Evolutionary conservation across 805 yeast genomes (phyloP).

Genomic region (Nakazawaea pomicola): DNA sequence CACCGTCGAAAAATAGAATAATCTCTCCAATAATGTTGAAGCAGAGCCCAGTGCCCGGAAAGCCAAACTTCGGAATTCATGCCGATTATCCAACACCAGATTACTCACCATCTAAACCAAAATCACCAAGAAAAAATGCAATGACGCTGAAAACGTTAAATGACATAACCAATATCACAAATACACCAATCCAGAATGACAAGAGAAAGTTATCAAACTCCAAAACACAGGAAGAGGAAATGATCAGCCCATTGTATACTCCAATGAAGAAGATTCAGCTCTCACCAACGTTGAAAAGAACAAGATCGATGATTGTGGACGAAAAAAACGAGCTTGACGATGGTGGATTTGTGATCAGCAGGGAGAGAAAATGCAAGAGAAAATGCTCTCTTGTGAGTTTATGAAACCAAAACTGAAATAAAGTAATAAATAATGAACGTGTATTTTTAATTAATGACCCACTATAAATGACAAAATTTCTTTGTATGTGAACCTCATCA

Average conservation of each 20-base stretch:
- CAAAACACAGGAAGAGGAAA: neutral
- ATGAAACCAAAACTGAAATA: too few relatives aligned
- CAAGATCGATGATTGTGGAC: neutral
- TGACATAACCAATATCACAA: conserved; percentile 20
- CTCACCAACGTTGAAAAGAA: conserved; percentile 8
- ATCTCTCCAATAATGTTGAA: neutral
- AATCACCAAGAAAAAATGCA: conserved; percentile 6
- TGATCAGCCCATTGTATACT: conserved; percentile 3
- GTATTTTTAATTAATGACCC: too few relatives aligned
- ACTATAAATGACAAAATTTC: too few relatives aligned
- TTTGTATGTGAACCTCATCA: too few relatives aligned
- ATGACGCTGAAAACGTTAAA: conserved; percentile 4
- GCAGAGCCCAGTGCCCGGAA: neutral
- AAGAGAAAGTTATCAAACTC: neutral
- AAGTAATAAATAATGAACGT: too few relatives aligned
- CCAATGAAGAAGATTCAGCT: conserved; percentile 5
- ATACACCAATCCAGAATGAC: conserved; percentile 7
- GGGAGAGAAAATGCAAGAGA: neutral
- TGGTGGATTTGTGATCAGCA: neutral
- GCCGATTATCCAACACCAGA: conserved; percentile 8
- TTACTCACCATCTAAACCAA: conserved; percentile 1
- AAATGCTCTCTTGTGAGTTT: neutral
- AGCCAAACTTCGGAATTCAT: conserved; percentile 5
- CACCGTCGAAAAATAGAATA: conserved; percentile 10
- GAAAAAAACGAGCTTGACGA: too few relatives aligned